A percentile compares a stretch with the other conserved stretches of the same genome.
phyloP scores from a whole-genome alignment of 2,329 filamentous ascomycete species.

The Sarocladium oryzae region DNA sequence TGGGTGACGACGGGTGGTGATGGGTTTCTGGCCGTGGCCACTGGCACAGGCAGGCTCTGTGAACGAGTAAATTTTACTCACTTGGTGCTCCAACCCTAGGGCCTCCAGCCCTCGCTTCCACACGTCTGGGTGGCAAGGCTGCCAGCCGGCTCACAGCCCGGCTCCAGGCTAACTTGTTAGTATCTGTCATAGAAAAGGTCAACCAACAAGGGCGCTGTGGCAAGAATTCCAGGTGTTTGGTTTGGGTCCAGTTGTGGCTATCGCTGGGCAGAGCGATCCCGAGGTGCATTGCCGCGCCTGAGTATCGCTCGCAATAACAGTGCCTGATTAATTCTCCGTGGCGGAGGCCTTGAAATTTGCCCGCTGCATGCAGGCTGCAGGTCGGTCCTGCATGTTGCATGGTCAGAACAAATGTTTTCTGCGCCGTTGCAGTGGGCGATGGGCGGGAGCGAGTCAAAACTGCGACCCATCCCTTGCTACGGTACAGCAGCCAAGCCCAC shows the following conservation, averaged over 20 bases:
- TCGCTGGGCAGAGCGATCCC: neutral
- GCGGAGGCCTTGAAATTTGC: neutral
- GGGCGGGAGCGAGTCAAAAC: slow-evolving; percentile 2
- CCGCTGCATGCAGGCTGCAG: slow-evolving; percentile 5
- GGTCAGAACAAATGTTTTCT: slow-evolving; percentile 1
- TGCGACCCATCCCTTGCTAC: neutral
- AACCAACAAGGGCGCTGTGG: neutral
- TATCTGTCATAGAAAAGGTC: neutral
- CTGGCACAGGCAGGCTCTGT: too few relatives aligned
- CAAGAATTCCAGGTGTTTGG: neutral
- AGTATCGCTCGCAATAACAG: neutral
- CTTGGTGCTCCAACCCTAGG: neutral
- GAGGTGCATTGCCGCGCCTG: slow-evolving; percentile 1
- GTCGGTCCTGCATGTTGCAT: slow-evolving; percentile 7
- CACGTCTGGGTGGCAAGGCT: neutral
- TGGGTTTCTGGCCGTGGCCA: neutral
- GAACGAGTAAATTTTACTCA: neutral
- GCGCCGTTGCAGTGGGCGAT: neutral
- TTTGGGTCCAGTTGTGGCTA: neutral
- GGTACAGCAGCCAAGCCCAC: neutral
- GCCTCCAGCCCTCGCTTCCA: neutral
- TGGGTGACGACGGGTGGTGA: neutral
- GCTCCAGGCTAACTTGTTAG: too few relatives aligned
- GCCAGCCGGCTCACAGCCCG: neutral
- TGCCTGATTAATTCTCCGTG: slow-evolving; percentile 7